Evolutionary conservation across 2,329 filamentous ascomycete genomes (phyloP).

Genomic region (Cladosporium velox): DNA sequence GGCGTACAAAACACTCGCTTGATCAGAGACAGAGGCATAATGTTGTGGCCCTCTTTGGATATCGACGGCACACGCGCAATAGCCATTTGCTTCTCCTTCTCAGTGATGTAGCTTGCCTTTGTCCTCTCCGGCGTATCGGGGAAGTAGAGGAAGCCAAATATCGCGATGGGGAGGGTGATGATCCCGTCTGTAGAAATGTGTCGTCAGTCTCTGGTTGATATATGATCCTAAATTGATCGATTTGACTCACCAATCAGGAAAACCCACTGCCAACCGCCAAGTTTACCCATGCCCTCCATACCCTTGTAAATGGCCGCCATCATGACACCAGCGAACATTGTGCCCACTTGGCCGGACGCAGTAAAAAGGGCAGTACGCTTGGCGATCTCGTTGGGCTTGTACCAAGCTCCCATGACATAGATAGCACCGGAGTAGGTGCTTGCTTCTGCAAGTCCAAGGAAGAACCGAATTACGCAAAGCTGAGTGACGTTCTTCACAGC

Average conservation of each 20-base stretch:
- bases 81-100: conserved; percentile 19
- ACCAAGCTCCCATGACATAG: conserved; percentile 64
- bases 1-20: conserved; percentile 1
- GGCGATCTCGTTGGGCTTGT: conserved; percentile 61
- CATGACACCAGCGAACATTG: conserved; percentile 64
- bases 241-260: conserved; percentile 53
- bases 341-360: conserved; percentile 60
- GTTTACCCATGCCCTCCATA: conserved; percentile 51
- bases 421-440: conserved; percentile 53
- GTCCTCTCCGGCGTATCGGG: conserved; percentile 54
- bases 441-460: conserved; percentile 55
- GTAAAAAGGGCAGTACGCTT: conserved; percentile 65
- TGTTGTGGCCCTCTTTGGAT: neutral
- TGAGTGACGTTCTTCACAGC: conserved; percentile 37
- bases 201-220: neutral
- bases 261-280: conserved; percentile 60
- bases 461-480: conserved; percentile 42
- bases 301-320: conserved; percentile 54
- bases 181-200: conserved; percentile 43
- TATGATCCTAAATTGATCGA: neutral
- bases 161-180: conserved; percentile 58
- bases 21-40: conserved; percentile 9
- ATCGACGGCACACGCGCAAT: neutral
- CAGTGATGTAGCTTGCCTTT: conserved; percentile 52
- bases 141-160: conserved; percentile 58